A percentile compares a stretch with the other conserved stretches of the same genome.
Evolutionary conservation across 2,329 filamentous ascomycete species (phyloP).

Genomic region (Fonsecaea nubica): DNA sequence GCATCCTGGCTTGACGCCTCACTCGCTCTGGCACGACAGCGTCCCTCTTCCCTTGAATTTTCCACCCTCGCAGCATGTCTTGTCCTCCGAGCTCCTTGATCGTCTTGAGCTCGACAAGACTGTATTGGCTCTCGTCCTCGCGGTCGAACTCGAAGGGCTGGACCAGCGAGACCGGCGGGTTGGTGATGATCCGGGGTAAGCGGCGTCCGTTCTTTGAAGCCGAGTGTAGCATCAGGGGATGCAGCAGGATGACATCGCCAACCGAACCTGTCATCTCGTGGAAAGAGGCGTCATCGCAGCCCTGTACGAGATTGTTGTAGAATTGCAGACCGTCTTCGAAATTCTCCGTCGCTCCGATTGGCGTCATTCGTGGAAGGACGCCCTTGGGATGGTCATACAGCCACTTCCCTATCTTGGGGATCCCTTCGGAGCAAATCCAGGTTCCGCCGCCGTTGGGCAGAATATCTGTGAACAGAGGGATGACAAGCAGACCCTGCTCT

Average conservation of each 20-base stretch:
- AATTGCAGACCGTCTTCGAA: conserved; percentile 34
- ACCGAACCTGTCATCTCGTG: conserved; percentile 60
- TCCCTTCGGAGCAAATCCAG: conserved; percentile 66
- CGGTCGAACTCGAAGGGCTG: conserved; percentile 60
- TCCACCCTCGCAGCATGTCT: conserved; percentile 57
- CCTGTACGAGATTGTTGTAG: conserved; percentile 51
- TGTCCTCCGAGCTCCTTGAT: conserved; percentile 56
- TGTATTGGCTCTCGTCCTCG: conserved; percentile 53
- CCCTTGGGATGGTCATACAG: conserved; percentile 67
- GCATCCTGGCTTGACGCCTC: conserved; percentile 53
- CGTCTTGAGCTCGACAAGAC: conserved; percentile 61
- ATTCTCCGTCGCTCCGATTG: conserved; percentile 6
- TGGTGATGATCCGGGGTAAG: conserved; percentile 60
- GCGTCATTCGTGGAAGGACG: conserved; percentile 69
- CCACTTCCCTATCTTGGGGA: conserved; percentile 14
- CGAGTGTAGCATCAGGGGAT: conserved; percentile 63
- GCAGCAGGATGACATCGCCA: conserved; percentile 62
- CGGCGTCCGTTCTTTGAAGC: conserved; percentile 58
- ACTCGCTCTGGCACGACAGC: conserved; percentile 56
- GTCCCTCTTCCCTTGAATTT: conserved; percentile 54
- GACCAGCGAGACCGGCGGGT: conserved; percentile 59
- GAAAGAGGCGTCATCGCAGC: conserved; percentile 54
- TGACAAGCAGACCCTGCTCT: conserved; percentile 72
- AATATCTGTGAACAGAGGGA: conserved; percentile 71
- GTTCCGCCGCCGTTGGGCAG: conserved; percentile 67